Percentiles rank a stretch among this genome's conserved stretches.
These are phyloP conservation scores for Sugiyamaella grinbergsii DNA, from an alignment of 1,139 yeast genomes.

Conservation along the genomic window DNA sequence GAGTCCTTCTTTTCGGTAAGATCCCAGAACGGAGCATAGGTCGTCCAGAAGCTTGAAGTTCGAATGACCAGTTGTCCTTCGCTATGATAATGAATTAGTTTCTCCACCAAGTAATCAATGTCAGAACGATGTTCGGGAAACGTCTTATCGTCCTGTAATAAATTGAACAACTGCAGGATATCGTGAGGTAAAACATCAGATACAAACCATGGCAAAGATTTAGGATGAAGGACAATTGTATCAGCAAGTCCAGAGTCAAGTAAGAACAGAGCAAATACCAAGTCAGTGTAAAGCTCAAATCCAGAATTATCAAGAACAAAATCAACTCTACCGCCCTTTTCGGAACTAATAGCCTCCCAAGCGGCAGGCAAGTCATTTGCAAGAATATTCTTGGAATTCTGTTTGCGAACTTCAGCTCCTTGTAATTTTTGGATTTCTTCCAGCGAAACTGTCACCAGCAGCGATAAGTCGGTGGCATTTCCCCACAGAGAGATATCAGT, in stretches of 20 bases:
- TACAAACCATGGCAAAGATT: constrained; percentile 95
- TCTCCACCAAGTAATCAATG: constrained; percentile 51
- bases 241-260: constrained; percentile 67
- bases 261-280: constrained; percentile 71
- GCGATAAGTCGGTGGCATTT: constrained; percentile 91
- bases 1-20: constrained; percentile 55
- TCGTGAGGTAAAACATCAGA: constrained; percentile 92
- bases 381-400: constrained; percentile 79
- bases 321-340: constrained; percentile 60
- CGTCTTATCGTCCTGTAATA: constrained; percentile 54
- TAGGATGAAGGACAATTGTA: constrained; percentile 78
- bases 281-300: constrained; percentile 88
- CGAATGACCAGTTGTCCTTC: constrained; percentile 57
- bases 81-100: constrained; percentile 51
- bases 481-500: constrained; percentile 95
- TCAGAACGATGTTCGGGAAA: constrained; percentile 55
- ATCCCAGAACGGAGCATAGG: constrained; percentile 67
- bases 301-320: constrained; percentile 94
- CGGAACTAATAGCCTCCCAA: constrained; percentile 51
- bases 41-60: constrained; percentile 85
- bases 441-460: constrained; percentile 64
- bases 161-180: constrained; percentile 59
- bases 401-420: constrained; percentile 83
- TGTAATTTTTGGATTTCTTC: constrained; percentile 91
- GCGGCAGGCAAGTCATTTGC: constrained; percentile 72